Evolutionary conservation across 1,284 basidiomycete species (phyloP).

Genomic region (Rhodotorula sp.): DNA sequence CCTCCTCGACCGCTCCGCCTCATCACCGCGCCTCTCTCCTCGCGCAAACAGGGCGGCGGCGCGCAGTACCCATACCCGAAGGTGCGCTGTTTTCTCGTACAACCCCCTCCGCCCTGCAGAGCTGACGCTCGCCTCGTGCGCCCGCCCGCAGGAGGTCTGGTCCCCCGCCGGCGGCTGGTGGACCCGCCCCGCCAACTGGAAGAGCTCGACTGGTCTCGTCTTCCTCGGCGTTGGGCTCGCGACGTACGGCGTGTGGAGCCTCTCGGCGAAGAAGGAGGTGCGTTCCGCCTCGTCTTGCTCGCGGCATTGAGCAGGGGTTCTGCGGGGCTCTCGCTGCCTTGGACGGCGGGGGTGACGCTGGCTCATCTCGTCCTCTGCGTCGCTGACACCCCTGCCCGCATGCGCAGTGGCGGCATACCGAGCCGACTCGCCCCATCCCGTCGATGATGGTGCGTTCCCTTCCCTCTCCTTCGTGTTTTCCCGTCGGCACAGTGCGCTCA

Average conservation of each 20-base stretch:
- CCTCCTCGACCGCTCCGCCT: background rate
- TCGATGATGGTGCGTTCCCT: conserved; percentile 50
- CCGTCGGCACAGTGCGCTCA: background rate
- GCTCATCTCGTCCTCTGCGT: no score
- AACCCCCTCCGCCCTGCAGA: background rate
- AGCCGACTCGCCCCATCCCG: conserved; percentile 56
- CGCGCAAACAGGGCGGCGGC: conserved; percentile 47
- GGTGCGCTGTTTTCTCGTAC: background rate
- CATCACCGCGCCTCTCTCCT: background rate
- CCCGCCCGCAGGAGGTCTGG: conserved; percentile 56
- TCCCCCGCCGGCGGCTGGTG: conserved; percentile 61
- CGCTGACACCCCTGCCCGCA: background rate
- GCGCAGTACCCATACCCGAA: conserved; percentile 60
- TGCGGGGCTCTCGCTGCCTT: no score
- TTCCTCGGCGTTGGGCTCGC: conserved; percentile 54
- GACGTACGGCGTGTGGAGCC: conserved; percentile 56
- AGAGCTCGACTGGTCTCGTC: conserved; percentile 56
- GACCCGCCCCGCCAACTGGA: conserved; percentile 60
- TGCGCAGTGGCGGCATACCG: conserved; percentile 51
- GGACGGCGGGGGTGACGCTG: no score
- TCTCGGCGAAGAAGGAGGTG: conserved; percentile 58
- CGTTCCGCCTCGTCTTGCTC: conserved; percentile 27
- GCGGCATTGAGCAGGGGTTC: no score
- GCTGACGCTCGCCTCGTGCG: background rate
- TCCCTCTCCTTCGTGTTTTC: background rate